Conservation (phyloP, 73 alveolate genomes). For the Durusdinium trenchii region DNA sequence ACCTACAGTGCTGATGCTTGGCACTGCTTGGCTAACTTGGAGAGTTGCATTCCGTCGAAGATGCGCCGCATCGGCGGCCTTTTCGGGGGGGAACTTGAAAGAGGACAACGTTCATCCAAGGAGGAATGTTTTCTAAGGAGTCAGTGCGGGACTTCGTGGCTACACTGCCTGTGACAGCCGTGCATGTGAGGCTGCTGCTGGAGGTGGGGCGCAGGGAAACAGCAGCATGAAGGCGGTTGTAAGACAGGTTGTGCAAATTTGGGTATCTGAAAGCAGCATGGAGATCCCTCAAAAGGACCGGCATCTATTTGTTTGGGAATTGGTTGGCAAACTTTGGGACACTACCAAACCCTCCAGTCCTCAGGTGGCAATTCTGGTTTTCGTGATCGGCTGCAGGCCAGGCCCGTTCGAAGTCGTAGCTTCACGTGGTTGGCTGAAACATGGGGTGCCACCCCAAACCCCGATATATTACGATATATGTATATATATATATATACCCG, state of each 20-base stretch:
- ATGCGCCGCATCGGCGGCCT: too few species aligned
- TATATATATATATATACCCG: too few species aligned
- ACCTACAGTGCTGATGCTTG: not conserved
- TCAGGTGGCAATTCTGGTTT: slow-evolving; percentile 38
- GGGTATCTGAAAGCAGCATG: not conserved
- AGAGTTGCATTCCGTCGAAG: too few species aligned
- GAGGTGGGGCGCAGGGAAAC: not conserved
- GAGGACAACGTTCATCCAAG: too few species aligned
- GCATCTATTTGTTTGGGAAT: too few species aligned
- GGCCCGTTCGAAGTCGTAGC: not conserved
- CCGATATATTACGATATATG: too few species aligned
- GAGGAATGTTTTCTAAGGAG: too few species aligned
- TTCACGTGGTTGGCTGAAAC: too few species aligned
- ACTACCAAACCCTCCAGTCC: not conserved
- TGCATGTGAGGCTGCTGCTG: not conserved
- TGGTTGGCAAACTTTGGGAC: too few species aligned
- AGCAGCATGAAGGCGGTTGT: not conserved
- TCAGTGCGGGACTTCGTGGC: not conserved
- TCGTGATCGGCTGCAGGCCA: slow-evolving; percentile 53
- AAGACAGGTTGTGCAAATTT: not conserved
- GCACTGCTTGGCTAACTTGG: too few species aligned
- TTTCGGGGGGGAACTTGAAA: too few species aligned
- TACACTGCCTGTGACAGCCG: not conserved
- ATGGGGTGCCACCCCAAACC: too few species aligned
- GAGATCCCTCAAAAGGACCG: not conserved